Conservation (phyloP, 805 yeast genomes). For the Pichia cabralensis region DNA sequence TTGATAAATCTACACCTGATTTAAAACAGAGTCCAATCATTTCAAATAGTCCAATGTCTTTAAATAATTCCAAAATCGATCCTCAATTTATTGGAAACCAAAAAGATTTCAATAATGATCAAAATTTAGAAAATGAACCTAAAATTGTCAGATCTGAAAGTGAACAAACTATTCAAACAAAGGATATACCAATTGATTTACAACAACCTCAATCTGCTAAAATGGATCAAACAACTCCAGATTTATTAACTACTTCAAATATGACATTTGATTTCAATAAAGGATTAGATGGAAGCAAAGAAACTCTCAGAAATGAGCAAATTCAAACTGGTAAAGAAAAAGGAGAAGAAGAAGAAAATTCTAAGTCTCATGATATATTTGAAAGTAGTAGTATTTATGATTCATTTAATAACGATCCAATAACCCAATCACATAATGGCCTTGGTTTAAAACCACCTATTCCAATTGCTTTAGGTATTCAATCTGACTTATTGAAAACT, state of each 20-base stretch:
- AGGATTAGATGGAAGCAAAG: too few species aligned
- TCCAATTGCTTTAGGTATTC: not conserved
- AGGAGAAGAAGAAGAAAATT: slow-evolving; percentile 1
- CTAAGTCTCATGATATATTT: not conserved
- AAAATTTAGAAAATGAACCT: too few species aligned
- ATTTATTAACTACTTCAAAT: too few species aligned
- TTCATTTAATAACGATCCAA: not conserved
- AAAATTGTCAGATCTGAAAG: slow-evolving; percentile 2
- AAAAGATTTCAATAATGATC: too few species aligned
- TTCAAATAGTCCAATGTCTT: slow-evolving; percentile 2
- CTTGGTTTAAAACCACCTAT: not conserved
- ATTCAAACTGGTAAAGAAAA: slow-evolving; percentile 4
- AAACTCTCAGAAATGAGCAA: too few species aligned
- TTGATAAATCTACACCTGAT: slow-evolving; percentile 8
- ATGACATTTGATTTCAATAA: too few species aligned
- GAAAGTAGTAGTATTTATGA: slow-evolving; percentile 5
- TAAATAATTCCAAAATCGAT: slow-evolving; percentile 4
- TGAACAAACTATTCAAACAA: slow-evolving; percentile 5
- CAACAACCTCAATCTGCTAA: slow-evolving; percentile 10
- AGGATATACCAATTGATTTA: slow-evolving; percentile 4
- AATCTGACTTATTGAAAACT: slow-evolving; percentile 2
- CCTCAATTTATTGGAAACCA: too few species aligned
- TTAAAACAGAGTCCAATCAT: slow-evolving; percentile 7
- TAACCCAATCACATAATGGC: not conserved
- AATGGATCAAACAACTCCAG: slow-evolving; percentile 6